Evolutionary conservation across 2,329 filamentous ascomycete species (phyloP), one percentile per base, ranked within the genome.

Genomic region (Orbilia ellipsospora): DNA sequence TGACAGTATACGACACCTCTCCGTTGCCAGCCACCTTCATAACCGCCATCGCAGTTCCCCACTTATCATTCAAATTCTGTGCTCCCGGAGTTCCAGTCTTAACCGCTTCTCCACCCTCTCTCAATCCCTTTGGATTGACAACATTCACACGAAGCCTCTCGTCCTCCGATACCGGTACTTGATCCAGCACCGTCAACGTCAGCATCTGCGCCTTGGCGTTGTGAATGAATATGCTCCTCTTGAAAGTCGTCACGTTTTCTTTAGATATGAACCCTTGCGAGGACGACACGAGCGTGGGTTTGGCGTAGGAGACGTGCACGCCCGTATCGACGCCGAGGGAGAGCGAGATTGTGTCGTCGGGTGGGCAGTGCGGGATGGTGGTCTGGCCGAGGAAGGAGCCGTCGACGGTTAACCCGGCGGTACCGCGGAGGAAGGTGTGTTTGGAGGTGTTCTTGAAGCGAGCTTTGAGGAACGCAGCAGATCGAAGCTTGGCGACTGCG

Each of bases 131-230:
- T 0, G 88, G 88, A 16, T 81, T 80, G 15, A 84, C 77, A 36
- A 89, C 79, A 0, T 85, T 84, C 7, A 90, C 84, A 3, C 83
- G 82, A 4, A 90, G 81, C 48, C 84, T 82, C 79, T 89, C 88
- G 64, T 90, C 88, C 80, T 89, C 85, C 20, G 85, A 87, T n/a
- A 89, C 83, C 2, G 88, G 88, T 1, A 89, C 82, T 81, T 90
- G 88, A 76, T 90, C 88, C 1, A 88, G 80, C 26, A 90, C 85
- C 0, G 85, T 81, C 1, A 90, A 48, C 0, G 83, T 83, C 13
- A 86, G 83, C 0, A 83, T 79, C n/a, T 76, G 75, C 2, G 73
- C 62, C 8, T 78, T 74, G 7, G 76, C 76, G 28, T 78, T 79
- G 45, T 78, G 77, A 42, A 80, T 77, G 40, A 72, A 73, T 1